A percentile compares a stretch with the other conserved stretches of the same genome.
phyloP scores from a whole-genome alignment of 139 green algal genomes.

The Chlamydomonas schloesseri region DNA sequence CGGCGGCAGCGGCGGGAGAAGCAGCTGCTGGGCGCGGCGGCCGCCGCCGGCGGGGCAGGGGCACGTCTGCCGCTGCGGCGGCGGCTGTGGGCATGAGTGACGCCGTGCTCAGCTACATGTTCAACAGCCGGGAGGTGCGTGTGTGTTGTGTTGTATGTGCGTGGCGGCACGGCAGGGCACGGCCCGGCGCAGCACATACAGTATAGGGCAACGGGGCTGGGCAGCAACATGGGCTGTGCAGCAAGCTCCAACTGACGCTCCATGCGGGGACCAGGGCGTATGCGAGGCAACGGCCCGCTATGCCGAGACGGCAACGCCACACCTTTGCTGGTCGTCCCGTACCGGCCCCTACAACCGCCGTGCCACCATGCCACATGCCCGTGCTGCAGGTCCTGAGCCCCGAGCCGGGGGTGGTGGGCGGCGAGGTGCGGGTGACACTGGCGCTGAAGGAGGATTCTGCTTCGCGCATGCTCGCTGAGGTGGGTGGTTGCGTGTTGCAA shows the following conservation, averaged over 20 bases:
- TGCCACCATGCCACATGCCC: neutral
- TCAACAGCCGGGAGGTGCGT: conserved; percentile 11
- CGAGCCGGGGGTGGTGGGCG: neutral
- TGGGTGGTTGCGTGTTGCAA: neutral
- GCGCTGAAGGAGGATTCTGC: neutral
- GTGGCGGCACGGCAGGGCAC: neutral
- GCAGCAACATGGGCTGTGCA: no score
- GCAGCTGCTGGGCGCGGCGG: neutral
- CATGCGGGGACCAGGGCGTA: neutral
- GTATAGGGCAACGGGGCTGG: no score
- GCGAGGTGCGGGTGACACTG: conserved; percentile 12
- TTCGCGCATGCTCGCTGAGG: conserved; percentile 10
- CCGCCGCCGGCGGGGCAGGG: neutral
- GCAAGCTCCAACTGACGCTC: neutral
- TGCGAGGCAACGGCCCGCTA: no score
- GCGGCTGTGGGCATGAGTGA: neutral
- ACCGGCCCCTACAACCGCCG: no score
- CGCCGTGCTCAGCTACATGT: conserved; percentile 17
- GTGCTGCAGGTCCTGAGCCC: neutral
- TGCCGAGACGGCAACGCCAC: no score
- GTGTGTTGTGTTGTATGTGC: no score
- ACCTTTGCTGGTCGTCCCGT: no score
- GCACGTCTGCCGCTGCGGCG: neutral
- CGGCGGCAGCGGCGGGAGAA: neutral
- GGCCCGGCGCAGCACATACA: no score